phyloP scores from a whole-genome alignment of 1,284 basidiomycete species.

The Mycena citricolor region DNA sequence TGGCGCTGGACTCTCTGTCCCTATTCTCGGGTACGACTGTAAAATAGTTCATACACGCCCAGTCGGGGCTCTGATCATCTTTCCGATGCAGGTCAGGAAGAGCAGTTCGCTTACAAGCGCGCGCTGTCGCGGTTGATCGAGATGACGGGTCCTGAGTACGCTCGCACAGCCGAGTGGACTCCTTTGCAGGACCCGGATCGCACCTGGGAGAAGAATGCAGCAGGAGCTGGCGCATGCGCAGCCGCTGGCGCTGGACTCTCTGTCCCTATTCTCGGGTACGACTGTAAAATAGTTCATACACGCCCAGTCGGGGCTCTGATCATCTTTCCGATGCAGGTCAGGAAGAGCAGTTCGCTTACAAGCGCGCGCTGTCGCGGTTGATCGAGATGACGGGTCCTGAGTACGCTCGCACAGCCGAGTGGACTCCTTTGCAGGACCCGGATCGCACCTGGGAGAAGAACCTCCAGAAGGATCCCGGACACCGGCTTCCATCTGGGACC shows the following conservation, averaged over 20 bases:
- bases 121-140: conserved; percentile 67
- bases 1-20: conserved; percentile 47
- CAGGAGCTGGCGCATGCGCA: conserved; percentile 19
- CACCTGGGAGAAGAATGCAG: conserved; percentile 37
- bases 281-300: not conserved
- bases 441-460: conserved; percentile 40
- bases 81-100: conserved; percentile 51
- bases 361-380: conserved; percentile 65
- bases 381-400: conserved; percentile 62
- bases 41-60: not conserved
- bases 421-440: conserved; percentile 39
- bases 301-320: not conserved
- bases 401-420: conserved; percentile 45
- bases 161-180: conserved; percentile 44
- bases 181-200: conserved; percentile 32
- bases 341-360: conserved; percentile 70
- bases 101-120: conserved; percentile 68
- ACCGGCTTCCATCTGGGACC: too few species aligned
- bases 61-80: not conserved
- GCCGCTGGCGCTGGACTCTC: conserved; percentile 39
- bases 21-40: conserved; percentile 65
- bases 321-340: conserved; percentile 38
- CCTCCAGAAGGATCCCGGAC: too few species aligned
- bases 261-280: conserved; percentile 65
- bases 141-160: conserved; percentile 59